Evolutionary conservation across 805 yeast species (phyloP).

Genomic region (Suhomyces sp.): DNA sequence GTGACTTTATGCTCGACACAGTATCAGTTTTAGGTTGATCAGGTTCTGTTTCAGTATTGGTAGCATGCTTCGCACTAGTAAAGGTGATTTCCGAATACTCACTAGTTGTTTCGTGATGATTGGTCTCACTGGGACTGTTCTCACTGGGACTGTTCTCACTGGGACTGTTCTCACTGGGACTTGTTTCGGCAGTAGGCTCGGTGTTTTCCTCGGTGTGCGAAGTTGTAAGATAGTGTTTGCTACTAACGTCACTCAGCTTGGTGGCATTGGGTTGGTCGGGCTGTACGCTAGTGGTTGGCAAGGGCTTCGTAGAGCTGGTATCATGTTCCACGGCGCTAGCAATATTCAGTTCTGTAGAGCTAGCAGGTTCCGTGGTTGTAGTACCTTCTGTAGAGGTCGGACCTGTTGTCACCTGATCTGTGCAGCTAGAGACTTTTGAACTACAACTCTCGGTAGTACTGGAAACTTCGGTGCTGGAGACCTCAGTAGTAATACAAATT

Average conservation of each 20-base stretch:
- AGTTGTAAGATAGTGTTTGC: neutral
- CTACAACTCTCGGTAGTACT: neutral
- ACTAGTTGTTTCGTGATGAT: neutral
- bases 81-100: neutral
- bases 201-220: neutral
- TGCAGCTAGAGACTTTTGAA: neutral
- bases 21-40: neutral
- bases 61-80: neutral
- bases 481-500: no score
- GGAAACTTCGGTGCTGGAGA: no score
- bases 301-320: neutral
- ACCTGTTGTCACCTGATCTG: neutral
- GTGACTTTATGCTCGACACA: neutral
- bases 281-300: neutral
- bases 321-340: neutral
- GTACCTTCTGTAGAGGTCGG: neutral
- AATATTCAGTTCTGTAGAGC: neutral
- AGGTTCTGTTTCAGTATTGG: neutral
- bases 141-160: neutral
- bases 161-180: neutral
- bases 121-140: neutral
- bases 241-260: neutral
- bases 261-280: neutral
- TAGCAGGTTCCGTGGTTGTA: neutral
- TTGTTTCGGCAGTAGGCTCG: neutral